These are phyloP conservation scores for Chrysoporthe deuterocubensis DNA, from an alignment of 2,329 filamentous ascomycete genomes.

Conservation along the genomic window DNA sequence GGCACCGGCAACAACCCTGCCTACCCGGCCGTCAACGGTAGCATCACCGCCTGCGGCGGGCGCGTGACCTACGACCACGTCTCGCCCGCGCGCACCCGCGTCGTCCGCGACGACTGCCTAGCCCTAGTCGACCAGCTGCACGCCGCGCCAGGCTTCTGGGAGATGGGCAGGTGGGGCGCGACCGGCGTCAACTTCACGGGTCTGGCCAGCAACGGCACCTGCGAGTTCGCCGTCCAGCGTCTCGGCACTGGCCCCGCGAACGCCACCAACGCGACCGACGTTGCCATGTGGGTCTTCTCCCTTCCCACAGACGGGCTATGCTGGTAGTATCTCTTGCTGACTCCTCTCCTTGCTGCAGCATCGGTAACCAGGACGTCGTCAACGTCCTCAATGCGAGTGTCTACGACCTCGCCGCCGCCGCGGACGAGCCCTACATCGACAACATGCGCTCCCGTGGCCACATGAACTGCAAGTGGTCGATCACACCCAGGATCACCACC, in stretches of 20 bases:
- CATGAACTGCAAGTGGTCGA: constrained; percentile 17
- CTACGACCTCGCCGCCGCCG: constrained; percentile 3
- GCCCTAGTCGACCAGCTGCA: constrained; percentile 1
- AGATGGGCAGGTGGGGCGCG: constrained; percentile 4
- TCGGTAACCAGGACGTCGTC: constrained; percentile 22
- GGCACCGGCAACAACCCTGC: not conserved
- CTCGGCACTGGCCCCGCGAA: not conserved
- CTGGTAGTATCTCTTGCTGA: not conserved
- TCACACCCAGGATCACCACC: not conserved
- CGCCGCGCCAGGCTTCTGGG: constrained; percentile 11
- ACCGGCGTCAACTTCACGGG: not conserved
- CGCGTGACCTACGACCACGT: constrained; percentile 9
- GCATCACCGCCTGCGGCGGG: constrained; percentile 12
- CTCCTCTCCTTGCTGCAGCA: not conserved
- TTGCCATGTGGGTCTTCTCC: constrained; percentile 12
- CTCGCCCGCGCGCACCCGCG: constrained; percentile 15
- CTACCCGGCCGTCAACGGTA: not conserved
- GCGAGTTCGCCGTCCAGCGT: constrained; percentile 21
- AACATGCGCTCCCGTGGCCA: constrained; percentile 14
- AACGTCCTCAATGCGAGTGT: constrained; percentile 16
- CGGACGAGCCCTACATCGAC: constrained; percentile 17
- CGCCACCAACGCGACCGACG: not conserved
- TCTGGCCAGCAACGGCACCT: constrained; percentile 18
- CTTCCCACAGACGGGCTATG: too few relatives aligned
- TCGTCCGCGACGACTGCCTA: constrained; percentile 12